These are phyloP conservation scores for Neurospora tetrasperma DNA, from an alignment of 495 filamentous ascomycete species.

Conservation along the genomic window DNA sequence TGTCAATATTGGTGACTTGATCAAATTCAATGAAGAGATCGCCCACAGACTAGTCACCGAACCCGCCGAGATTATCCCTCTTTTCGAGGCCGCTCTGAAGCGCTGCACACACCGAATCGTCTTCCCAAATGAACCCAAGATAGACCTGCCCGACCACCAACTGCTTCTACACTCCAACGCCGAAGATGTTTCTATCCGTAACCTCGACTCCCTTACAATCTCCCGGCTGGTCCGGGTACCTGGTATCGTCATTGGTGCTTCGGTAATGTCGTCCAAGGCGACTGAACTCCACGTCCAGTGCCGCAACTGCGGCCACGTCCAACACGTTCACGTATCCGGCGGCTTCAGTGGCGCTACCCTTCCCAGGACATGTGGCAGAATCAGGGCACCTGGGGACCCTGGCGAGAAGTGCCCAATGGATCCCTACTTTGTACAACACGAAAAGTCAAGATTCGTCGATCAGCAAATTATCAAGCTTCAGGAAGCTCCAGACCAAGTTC, in stretches of 20 bases:
- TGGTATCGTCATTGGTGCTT: conserved; percentile 95
- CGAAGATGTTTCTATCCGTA: conserved; percentile 84
- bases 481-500: conserved; percentile 95
- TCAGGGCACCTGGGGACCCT: conserved; percentile 46
- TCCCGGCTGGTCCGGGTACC: conserved; percentile 92
- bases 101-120: conserved; percentile 89
- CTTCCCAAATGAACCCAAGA: conserved; percentile 57
- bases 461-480: conserved; percentile 98
- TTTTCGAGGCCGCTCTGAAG: conserved; percentile 84
- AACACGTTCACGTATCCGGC: conserved; percentile 61
- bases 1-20: conserved; percentile 91
- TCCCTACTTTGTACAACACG: conserved; percentile 90
- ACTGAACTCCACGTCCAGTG: conserved; percentile 81
- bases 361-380: conserved; percentile 63
- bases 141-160: conserved; percentile 79
- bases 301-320: conserved; percentile 67
- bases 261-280: conserved; percentile 91
- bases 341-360: conserved; percentile 82
- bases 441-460: conserved; percentile 91
- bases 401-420: conserved; percentile 75
- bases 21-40: conserved; percentile 93
- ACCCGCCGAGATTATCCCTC: conserved; percentile 83
- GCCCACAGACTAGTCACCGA: conserved; percentile 85
- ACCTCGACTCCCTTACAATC: conserved; percentile 85
- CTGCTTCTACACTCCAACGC: conserved; percentile 89